Conservation (phyloP, 2,329 filamentous ascomycete genomes). For the Talaromyces sp. region DNA sequence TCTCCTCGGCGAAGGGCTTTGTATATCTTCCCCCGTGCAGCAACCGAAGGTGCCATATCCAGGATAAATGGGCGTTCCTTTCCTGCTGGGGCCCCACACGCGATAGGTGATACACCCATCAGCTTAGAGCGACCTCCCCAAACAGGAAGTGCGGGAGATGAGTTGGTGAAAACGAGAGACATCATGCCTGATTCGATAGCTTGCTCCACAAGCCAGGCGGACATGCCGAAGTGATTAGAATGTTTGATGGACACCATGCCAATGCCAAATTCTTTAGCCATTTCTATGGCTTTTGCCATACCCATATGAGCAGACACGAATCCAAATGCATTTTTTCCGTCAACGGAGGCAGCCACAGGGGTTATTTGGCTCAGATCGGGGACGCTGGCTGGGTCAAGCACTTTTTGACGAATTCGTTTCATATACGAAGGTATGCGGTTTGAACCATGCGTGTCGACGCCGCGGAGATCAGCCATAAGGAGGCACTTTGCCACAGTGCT, state of each 20-base stretch:
- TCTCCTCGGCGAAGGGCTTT: conserved; percentile 48
- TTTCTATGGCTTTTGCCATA: conserved; percentile 68
- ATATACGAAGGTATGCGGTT: conserved; percentile 80
- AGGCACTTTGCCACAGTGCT: conserved; percentile 67
- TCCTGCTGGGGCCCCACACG: conserved; percentile 71
- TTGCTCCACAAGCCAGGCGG: conserved; percentile 77
- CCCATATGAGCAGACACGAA: conserved; percentile 69
- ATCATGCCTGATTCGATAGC: conserved; percentile 73
- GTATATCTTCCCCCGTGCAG: conserved; percentile 50
- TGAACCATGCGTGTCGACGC: conserved; percentile 77
- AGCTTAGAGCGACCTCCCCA: conserved; percentile 71
- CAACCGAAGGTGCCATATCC: conserved; percentile 52
- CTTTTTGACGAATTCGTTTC: conserved; percentile 69
- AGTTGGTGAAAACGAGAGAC: conserved; percentile 72
- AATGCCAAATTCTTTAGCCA: conserved; percentile 67
- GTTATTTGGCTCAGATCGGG: conserved; percentile 66
- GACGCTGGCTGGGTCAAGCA: conserved; percentile 63
- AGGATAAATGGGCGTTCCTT: conserved; percentile 60
- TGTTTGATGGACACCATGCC: conserved; percentile 76
- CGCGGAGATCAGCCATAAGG: conserved; percentile 67
- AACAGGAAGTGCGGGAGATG: conserved; percentile 70
- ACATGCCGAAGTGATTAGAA: conserved; percentile 84
- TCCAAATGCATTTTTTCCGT: conserved; percentile 73
- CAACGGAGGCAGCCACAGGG: conserved; percentile 69
- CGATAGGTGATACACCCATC: conserved; percentile 72